Evolutionary conservation across 2,329 filamentous ascomycete genomes (phyloP).

Genomic region (Ophiostoma pallidulum): DNA sequence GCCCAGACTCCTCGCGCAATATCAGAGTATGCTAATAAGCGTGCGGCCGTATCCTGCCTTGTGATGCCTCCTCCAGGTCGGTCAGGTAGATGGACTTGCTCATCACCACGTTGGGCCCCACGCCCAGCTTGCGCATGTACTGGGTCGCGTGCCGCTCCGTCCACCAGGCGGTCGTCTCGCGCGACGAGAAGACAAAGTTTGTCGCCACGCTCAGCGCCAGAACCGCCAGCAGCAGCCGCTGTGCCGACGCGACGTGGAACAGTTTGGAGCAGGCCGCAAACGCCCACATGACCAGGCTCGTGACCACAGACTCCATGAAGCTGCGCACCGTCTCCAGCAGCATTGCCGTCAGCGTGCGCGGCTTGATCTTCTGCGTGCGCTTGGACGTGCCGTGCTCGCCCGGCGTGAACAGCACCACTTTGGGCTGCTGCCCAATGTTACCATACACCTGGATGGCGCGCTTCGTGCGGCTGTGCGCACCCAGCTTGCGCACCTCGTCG

Average conservation of each 20-base stretch:
- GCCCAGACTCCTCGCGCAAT: too few species aligned
- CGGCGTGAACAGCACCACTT: slow-evolving; percentile 52
- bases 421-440: slow-evolving; percentile 58
- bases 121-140: slow-evolving; percentile 75
- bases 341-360: slow-evolving; percentile 56
- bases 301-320: slow-evolving; percentile 63
- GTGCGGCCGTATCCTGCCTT: too few species aligned
- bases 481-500: slow-evolving; percentile 67
- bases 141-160: slow-evolving; percentile 66
- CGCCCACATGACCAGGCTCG: slow-evolving; percentile 67
- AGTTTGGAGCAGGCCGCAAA: slow-evolving; percentile 56
- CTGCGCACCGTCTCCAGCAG: slow-evolving; percentile 64
- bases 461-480: slow-evolving; percentile 63
- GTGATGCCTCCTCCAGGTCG: slow-evolving; percentile 61
- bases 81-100: slow-evolving; percentile 74
- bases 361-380: slow-evolving; percentile 52
- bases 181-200: slow-evolving; percentile 67
- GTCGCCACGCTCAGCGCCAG: slow-evolving; percentile 59
- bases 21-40: too few species aligned
- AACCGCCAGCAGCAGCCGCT: slow-evolving; percentile 62
- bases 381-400: slow-evolving; percentile 31
- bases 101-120: slow-evolving; percentile 71
- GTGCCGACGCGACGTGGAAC: slow-evolving; percentile 59
- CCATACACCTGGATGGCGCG: slow-evolving; percentile 74
- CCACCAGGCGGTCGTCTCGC: slow-evolving; percentile 73